Conservation (phyloP, 306 rosid species). For the Quercus gilva region DNA sequence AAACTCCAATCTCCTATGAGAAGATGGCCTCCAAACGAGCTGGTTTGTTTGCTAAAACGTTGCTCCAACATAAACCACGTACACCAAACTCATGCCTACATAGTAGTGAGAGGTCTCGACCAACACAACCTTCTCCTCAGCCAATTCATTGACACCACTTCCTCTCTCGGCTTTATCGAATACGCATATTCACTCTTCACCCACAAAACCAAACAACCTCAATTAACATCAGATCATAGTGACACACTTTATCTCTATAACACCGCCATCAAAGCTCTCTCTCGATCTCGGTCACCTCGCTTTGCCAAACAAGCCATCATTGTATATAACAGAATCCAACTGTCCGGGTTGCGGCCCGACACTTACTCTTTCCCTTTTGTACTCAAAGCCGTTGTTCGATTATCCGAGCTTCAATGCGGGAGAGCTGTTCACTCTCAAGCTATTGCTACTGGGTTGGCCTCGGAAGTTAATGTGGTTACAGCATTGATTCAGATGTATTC, state of each 20-base stretch:
- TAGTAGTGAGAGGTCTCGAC: conserved; percentile 38
- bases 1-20: too few species aligned
- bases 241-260: conserved; percentile 32
- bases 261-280: conserved; percentile 44
- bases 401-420: conserved; percentile 27
- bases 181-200: conserved; percentile 48
- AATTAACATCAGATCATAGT: too few species aligned
- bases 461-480: conserved; percentile 24
- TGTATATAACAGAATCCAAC: conserved; percentile 28
- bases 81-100: conserved; percentile 43
- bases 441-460: conserved; percentile 40
- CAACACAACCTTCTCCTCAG: conserved; percentile 44
- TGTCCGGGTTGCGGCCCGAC: conserved; percentile 38
- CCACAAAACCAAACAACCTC: conserved; percentile 14
- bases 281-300: conserved; percentile 25
- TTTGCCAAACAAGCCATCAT: conserved; percentile 24
- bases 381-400: conserved; percentile 44
- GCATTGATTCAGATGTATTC: conserved; percentile 62
- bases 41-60: conserved; percentile 14
- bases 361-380: conserved; percentile 58
- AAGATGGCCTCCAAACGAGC: neutral
- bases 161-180: conserved; percentile 37
- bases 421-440: conserved; percentile 49
- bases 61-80: conserved; percentile 41
- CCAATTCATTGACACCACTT: conserved; percentile 41